Percentiles rank a stretch among this genome's conserved stretches.
These are phyloP conservation scores for Roridomyces roridus DNA, from an alignment of 768 basidiomycete species.

Conservation along the genomic window DNA sequence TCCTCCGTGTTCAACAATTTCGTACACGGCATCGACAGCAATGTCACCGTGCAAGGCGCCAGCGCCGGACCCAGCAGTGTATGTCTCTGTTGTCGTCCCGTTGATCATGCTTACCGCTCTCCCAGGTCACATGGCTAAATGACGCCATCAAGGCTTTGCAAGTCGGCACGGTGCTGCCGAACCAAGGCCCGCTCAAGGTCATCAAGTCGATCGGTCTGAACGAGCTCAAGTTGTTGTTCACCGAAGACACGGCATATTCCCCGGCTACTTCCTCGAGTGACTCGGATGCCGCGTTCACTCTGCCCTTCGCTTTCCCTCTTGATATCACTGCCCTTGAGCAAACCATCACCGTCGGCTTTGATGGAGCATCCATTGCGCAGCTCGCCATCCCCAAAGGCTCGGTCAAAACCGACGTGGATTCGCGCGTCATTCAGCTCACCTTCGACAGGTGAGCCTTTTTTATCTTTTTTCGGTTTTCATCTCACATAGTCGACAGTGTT, in stretches of 20 bases:
- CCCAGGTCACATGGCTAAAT: constrained; percentile 74
- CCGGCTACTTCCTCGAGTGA: constrained; percentile 65
- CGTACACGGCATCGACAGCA: constrained; percentile 68
- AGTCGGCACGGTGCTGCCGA: constrained; percentile 65
- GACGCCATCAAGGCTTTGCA: constrained; percentile 69
- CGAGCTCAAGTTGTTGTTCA: constrained; percentile 64
- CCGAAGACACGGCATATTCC: constrained; percentile 57
- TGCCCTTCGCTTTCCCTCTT: constrained; percentile 75
- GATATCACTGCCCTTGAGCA: constrained; percentile 69
- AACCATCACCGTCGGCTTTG: constrained; percentile 58
- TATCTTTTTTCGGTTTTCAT: background rate
- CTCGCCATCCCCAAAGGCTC: constrained; percentile 64
- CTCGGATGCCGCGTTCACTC: constrained; percentile 66
- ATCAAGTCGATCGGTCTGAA: constrained; percentile 70
- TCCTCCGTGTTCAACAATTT: constrained; percentile 76
- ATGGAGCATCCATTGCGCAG: constrained; percentile 63
- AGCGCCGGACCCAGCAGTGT: constrained; percentile 65
- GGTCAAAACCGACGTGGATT: constrained; percentile 64
- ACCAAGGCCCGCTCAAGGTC: constrained; percentile 62
- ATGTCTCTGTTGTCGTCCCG: constrained; percentile 18
- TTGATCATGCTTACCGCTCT: background rate
- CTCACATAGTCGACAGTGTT: constrained; percentile 37
- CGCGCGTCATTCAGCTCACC: constrained; percentile 63
- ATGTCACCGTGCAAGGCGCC: constrained; percentile 63
- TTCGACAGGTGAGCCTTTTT: constrained; percentile 42